A percentile compares a stretch with the other conserved stretches of the same genome.
Evolutionary conservation across 441 rosid genomes (phyloP).

Genomic region (Adansonia madagascariensis): DNA sequence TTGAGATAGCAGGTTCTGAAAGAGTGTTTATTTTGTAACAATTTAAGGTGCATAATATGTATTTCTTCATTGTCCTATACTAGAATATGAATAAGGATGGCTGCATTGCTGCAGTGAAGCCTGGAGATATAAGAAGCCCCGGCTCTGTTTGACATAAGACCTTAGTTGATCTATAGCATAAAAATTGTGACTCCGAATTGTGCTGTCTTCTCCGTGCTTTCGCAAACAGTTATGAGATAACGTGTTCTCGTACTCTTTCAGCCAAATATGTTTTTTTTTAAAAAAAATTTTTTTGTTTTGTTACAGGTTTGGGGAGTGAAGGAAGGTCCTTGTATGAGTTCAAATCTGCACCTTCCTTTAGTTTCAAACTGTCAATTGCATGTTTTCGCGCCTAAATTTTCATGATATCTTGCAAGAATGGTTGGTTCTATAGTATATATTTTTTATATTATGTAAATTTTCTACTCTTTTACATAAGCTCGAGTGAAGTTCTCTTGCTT

Average conservation of each 20-base stretch:
- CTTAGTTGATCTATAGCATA: not conserved
- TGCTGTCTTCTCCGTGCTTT: not conserved
- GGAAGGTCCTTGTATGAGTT: not conserved
- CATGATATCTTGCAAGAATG: not conserved
- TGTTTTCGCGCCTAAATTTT: not conserved
- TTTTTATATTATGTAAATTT: no score
- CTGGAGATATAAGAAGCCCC: not conserved
- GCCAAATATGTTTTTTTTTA: not conserved
- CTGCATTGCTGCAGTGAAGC: not conserved
- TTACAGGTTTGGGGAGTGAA: no score
- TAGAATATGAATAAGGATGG: slow-evolving; percentile 1
- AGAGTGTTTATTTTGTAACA: not conserved
- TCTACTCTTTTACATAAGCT: no score
- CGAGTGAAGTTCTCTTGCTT: no score
- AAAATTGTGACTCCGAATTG: not conserved
- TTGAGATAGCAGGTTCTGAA: not conserved
- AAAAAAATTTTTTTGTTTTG: no score
- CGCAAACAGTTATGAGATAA: not conserved
- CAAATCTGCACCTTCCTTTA: not conserved
- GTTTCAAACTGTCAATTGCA: not conserved
- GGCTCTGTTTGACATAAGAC: not conserved
- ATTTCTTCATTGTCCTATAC: not conserved
- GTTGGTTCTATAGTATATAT: no score
- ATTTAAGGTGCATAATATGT: not conserved
- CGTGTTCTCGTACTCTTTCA: not conserved